Conservation (phyloP, 345 rosid genomes). For the Cardamine resedifolia region DNA sequence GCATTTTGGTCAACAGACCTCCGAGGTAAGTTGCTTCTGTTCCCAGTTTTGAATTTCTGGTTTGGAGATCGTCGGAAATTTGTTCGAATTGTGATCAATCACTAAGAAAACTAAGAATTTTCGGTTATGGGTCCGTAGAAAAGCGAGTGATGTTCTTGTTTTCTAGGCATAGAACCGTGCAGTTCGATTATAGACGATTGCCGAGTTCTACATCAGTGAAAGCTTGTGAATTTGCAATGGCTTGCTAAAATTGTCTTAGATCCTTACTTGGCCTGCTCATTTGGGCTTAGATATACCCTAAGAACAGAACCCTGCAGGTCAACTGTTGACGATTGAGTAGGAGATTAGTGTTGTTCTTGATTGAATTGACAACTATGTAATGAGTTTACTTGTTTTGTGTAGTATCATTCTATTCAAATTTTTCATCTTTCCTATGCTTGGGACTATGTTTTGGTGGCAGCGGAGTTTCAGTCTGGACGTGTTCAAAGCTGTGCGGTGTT, state of each 20-base stretch:
- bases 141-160: background rate
- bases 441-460: slow-evolving; percentile 43
- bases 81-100: background rate
- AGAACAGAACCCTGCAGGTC: background rate
- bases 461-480: slow-evolving; percentile 60
- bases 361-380: background rate
- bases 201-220: background rate
- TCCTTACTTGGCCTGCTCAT: background rate
- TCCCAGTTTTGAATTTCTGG: background rate
- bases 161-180: too few species aligned
- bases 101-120: background rate
- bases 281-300: background rate
- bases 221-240: slow-evolving; percentile 4
- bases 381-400: background rate
- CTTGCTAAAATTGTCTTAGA: background rate
- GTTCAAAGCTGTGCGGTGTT: slow-evolving; percentile 78
- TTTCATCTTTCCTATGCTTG: background rate
- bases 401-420: background rate
- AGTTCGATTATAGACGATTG: too few species aligned
- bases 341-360: background rate
- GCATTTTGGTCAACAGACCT: slow-evolving; percentile 43
- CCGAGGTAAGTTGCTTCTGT: slow-evolving; percentile 42
- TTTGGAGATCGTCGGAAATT: background rate
- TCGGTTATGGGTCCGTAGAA: background rate
- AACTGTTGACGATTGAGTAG: background rate